Conservation (phyloP, 225 moss, liverwort and hornwort genomes). For the Takakia lepidozioides region DNA sequence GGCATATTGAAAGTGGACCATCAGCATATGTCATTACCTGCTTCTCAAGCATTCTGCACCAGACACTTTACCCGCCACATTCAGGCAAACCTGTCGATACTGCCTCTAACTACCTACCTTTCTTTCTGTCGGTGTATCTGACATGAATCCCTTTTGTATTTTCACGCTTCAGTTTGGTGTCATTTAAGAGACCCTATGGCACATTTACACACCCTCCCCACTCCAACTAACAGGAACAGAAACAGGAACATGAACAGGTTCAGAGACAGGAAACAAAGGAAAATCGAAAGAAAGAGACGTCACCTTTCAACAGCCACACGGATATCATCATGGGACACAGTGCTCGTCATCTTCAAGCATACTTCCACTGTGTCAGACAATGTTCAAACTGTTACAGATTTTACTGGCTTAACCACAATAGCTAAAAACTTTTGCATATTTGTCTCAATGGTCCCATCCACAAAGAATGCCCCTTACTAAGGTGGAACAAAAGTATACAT, state of each 20-base stretch:
- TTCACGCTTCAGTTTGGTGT: neutral
- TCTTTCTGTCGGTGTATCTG: neutral
- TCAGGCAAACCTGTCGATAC: neutral
- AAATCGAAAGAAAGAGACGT: too few relatives aligned
- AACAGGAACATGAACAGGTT: neutral
- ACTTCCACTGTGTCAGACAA: constrained; percentile 24
- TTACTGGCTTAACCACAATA: too few relatives aligned
- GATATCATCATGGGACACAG: constrained; percentile 17
- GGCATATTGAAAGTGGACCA: constrained; percentile 20
- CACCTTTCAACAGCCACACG: constrained; percentile 29
- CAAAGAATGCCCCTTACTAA: too few relatives aligned
- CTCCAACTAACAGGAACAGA: neutral
- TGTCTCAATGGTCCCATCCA: too few relatives aligned
- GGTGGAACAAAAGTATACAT: too few relatives aligned
- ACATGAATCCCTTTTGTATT: too few relatives aligned
- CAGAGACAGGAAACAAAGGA: too few relatives aligned
- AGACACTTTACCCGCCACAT: neutral
- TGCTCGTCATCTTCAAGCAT: constrained; percentile 30
- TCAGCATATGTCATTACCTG: constrained; percentile 20
- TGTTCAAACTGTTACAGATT: neutral
- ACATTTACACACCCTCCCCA: neutral
- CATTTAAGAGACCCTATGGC: neutral
- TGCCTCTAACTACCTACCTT: neutral
- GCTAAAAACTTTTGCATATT: too few relatives aligned
- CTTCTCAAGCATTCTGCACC: constrained; percentile 34